Conservation (phyloP, 2,329 filamentous ascomycete genomes). For the Stagonosporopsis chrysanthemi region DNA sequence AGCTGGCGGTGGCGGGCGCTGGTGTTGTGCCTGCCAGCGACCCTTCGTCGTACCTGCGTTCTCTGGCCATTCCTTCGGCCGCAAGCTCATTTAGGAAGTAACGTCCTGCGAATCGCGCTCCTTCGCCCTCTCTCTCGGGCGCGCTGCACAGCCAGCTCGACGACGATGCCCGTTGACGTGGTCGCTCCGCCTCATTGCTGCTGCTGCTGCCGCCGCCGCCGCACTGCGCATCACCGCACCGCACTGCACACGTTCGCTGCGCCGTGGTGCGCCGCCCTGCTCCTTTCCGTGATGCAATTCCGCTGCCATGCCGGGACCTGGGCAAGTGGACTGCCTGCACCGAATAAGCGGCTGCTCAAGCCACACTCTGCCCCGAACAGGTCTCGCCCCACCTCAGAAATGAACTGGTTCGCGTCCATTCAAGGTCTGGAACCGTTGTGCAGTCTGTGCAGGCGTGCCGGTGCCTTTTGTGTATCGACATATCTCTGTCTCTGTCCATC, state of each 20-base stretch:
- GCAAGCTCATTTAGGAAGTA: constrained; percentile 19
- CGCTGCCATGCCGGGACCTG: constrained; percentile 17
- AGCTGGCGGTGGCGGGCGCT: background rate
- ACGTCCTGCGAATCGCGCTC: constrained; percentile 17
- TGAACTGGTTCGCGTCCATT: constrained; percentile 20
- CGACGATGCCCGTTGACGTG: constrained; percentile 16
- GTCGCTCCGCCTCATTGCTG: constrained; percentile 1
- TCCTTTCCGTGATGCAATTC: constrained; percentile 16
- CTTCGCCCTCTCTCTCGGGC: background rate
- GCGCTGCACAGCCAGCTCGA: constrained; percentile 5
- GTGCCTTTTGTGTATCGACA: constrained; percentile 21
- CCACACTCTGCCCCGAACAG: constrained; percentile 20
- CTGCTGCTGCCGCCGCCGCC: background rate
- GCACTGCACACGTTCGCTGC: constrained; percentile 10
- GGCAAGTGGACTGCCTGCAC: constrained; percentile 17
- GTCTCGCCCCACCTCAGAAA: constrained; percentile 17
- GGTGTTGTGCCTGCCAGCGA: background rate
- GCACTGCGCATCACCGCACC: background rate
- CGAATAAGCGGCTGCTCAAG: constrained; percentile 20
- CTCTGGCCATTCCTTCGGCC: constrained; percentile 16
- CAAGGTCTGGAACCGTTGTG: constrained; percentile 19
- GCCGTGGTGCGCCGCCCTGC: constrained; percentile 11
- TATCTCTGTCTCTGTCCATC: constrained; percentile 8
- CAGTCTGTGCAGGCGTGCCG: constrained; percentile 19
- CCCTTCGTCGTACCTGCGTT: constrained; percentile 21